These are phyloP conservation scores for Ocimum tenuiflorum DNA, from an alignment of 257 asterid species.

Conservation along the genomic window DNA sequence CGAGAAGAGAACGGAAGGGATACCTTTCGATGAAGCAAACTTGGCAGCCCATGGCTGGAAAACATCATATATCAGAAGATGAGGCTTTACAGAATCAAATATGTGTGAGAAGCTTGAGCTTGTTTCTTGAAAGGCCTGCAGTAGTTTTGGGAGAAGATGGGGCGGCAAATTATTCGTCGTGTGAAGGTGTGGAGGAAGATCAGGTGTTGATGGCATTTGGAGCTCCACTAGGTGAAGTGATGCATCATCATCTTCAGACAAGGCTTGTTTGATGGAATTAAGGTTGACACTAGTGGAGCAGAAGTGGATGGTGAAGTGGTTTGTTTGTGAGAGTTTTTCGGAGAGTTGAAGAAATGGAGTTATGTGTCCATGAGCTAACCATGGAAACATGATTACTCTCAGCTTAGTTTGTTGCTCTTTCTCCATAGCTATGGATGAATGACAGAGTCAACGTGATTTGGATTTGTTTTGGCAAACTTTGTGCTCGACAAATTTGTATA, in stretches of 20 bases:
- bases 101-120: conserved; percentile 23
- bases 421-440: neutral
- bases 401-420: neutral
- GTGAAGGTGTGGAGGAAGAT: conserved; percentile 28
- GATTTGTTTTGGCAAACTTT: neutral
- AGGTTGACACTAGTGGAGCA: neutral
- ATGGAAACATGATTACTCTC: neutral
- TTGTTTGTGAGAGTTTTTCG: neutral
- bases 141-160: conserved; percentile 12
- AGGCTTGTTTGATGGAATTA: neutral
- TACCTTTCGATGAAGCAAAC: conserved; percentile 24
- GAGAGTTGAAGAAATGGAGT: neutral
- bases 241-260: neutral
- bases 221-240: conserved; percentile 20
- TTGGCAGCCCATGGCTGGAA: conserved; percentile 50
- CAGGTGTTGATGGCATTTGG: conserved; percentile 15
- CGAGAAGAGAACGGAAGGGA: conserved; percentile 29
- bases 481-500: too few species aligned
- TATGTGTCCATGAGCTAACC: conserved; percentile 7
- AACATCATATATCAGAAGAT: conserved; percentile 35
- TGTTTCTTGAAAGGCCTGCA: conserved; percentile 21
- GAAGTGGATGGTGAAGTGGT: neutral
- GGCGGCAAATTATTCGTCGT: conserved; percentile 29
- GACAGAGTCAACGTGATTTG: neutral
- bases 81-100: conserved; percentile 21